Evolutionary conservation across 2,329 filamentous ascomycete genomes (phyloP).

Genomic region (Nannizzia gypsea): DNA sequence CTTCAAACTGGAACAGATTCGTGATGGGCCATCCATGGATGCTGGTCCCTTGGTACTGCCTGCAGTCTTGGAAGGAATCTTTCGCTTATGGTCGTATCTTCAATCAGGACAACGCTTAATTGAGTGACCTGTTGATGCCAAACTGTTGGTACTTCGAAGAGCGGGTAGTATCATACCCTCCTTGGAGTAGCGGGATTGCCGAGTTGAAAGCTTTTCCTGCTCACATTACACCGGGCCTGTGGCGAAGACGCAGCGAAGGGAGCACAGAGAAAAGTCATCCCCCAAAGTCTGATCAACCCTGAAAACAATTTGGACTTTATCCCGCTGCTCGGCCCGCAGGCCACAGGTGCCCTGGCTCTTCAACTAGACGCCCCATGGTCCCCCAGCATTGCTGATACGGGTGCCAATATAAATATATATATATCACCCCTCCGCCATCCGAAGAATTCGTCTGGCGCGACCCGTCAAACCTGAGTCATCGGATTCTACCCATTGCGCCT

Average conservation of each 20-base stretch:
- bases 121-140: background rate
- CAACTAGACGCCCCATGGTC: background rate
- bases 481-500: background rate
- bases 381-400: background rate
- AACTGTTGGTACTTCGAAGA: background rate
- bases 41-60: background rate
- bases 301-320: background rate
- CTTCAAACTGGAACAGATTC: background rate
- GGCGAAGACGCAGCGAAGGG: background rate
- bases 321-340: background rate
- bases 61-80: background rate
- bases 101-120: background rate
- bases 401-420: background rate
- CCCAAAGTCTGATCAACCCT: too few relatives aligned
- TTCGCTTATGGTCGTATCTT: slow-evolving; percentile 3
- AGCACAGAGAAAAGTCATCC: background rate
- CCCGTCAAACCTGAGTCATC: background rate
- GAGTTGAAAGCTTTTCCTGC: background rate
- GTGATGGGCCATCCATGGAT: background rate
- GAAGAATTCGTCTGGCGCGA: background rate
- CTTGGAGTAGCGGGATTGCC: background rate
- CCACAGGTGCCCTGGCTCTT: background rate
- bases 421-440: background rate
- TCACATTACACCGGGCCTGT: background rate
- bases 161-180: background rate